phyloP scores from a whole-genome alignment of 2,329 filamentous ascomycete species.

The Phyllosticta capitalensis region DNA sequence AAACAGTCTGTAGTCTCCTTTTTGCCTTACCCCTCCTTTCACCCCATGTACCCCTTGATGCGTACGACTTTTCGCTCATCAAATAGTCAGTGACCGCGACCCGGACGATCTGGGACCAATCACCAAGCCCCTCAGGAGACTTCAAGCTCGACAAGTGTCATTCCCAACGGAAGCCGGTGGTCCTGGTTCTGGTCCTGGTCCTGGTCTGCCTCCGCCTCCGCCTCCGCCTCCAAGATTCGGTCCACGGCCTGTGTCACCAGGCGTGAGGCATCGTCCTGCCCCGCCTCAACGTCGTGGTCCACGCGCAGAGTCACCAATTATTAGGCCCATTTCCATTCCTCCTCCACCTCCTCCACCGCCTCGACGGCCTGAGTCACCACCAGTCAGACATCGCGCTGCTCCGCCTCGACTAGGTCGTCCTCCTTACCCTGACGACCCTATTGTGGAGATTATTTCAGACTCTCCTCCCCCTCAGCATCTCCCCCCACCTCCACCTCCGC shows the following conservation, averaged over 20 bases:
- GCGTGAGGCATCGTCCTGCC: not conserved
- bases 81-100: not conserved
- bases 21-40: not conserved
- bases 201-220: not conserved
- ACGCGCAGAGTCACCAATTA: not conserved
- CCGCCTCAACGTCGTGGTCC: not conserved
- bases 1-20: not conserved
- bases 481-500: not conserved
- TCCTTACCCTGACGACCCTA: not conserved
- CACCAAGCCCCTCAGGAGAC: not conserved
- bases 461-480: slow-evolving; percentile 9
- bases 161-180: not conserved
- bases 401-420: not conserved
- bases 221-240: not conserved
- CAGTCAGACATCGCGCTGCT: not conserved
- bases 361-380: not conserved
- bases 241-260: not conserved
- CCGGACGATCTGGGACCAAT: slow-evolving; percentile 1
- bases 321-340: not conserved
- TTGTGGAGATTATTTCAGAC: not conserved
- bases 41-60: not conserved
- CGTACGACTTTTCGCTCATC: not conserved
- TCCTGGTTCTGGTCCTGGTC: no score
- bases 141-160: slow-evolving; percentile 2
- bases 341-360: not conserved